Base-by-base conservation (phyloP, 768 basidiomycete genomes). In the Auricularia cornea region DNA sequence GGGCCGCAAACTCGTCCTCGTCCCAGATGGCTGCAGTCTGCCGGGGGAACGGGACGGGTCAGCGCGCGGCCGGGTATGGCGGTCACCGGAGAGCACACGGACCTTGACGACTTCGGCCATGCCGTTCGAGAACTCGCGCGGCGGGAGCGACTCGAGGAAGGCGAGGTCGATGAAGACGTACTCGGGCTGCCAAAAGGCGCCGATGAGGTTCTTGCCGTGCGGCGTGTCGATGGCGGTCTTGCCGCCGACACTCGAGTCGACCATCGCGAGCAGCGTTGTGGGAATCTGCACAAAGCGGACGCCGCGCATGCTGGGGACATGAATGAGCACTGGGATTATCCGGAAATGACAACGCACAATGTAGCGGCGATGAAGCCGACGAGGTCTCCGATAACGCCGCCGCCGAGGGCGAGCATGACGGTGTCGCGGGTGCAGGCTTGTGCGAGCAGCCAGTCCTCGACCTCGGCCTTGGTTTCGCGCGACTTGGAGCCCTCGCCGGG, bases 1-100 rank as follows among this genome's bases (percentile, higher is more conserved):
- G 85, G 33, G 86, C 82, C 38, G 86, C 82, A 70, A 99, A 99
- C 70, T 95, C 93, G 66, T 78, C 75, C 69, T 92, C 94, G 73
- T 92, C 86, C 96, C 96, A 98, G 70, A 98, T 98, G n/a, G 95
- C 97, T 4, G 97, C 96, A 30, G 97, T 99, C 96, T 96, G 71
- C n/a, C n/a, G n/a, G n/a, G n/a, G n/a, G n/a, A 64, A 60, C 6
- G 60, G 18, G 35, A 8, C 3, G 35, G 35, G 35, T 38, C n/a
- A n/a, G n/a, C n/a, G 10, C 8, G 35, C 8, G 35, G 35, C 48
- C 16, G 28, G 61, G n/a, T 44, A 60, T 48, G 40, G 20, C 11
- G 16, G 20, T 5, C 11, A 64, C 0, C 52, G 32, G n/a, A 35
- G 35, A 60, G 54, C 32, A 40, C 23, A 73, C 80, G 64, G 62